Evolutionary conservation across 805 yeast genomes (phyloP).

Genomic region (Schizosaccharomyces cryophilus): DNA sequence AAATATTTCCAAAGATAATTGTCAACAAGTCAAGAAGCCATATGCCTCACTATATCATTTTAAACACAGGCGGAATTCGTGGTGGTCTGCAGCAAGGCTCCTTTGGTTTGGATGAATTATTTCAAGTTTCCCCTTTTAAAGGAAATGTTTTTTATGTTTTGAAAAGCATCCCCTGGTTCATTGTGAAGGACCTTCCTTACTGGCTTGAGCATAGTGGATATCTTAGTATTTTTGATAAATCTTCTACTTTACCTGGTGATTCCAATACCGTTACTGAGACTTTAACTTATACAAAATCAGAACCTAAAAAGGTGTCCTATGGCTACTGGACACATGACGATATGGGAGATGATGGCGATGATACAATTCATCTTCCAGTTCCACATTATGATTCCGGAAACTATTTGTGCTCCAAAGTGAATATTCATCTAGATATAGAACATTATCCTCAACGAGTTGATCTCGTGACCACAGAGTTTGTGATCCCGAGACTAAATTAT

Average conservation of each 20-base stretch:
- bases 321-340: conserved; percentile 78
- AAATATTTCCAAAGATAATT: background rate
- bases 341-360: conserved; percentile 70
- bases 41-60: background rate
- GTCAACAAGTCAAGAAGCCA: background rate
- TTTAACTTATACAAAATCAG: no score
- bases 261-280: background rate
- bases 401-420: background rate
- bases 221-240: background rate
- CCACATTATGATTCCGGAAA: conserved; percentile 45
- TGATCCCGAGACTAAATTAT: background rate
- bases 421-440: background rate
- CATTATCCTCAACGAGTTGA: background rate
- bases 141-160: background rate
- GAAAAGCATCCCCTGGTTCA: background rate
- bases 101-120: background rate
- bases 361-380: conserved; percentile 36
- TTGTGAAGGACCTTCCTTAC: background rate
- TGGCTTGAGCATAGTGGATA: background rate
- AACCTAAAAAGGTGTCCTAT: background rate
- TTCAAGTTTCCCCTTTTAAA: background rate
- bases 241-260: background rate
- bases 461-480: background rate
- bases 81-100: background rate
- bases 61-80: background rate